phyloP scores from a whole-genome alignment of 352 stramenopile species.

The Bremia lactucae region DNA sequence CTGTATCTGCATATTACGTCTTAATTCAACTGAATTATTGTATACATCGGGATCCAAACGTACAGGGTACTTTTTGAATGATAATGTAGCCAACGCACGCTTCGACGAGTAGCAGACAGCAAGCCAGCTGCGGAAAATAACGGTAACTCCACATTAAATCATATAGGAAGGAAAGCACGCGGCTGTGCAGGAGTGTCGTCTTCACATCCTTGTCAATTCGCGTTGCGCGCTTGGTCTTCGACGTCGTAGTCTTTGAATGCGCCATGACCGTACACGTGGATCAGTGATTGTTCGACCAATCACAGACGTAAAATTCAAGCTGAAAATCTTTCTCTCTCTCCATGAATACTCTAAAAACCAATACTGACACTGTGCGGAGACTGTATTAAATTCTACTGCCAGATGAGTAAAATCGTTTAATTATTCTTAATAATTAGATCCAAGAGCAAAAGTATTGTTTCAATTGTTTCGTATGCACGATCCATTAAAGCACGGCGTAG shows the following conservation, averaged over 20 bases:
- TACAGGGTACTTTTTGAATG: slow-evolving; percentile 64
- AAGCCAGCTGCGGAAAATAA: slow-evolving; percentile 61
- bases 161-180: slow-evolving; percentile 63
- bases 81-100: slow-evolving; percentile 59
- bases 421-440: no score
- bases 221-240: slow-evolving; percentile 30
- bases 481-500: no score
- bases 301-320: no score
- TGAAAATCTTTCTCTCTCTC: no score
- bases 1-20: slow-evolving; percentile 68
- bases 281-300: no score
- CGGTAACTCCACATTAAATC: slow-evolving; percentile 84
- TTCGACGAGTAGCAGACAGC: slow-evolving; percentile 43
- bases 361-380: no score
- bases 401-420: no score
- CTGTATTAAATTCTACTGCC: no score
- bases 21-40: neutral
- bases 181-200: slow-evolving; percentile 58
- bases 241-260: slow-evolving; percentile 17
- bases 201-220: slow-evolving; percentile 84
- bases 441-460: no score
- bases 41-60: neutral
- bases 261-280: slow-evolving; percentile 10
- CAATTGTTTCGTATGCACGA: no score
- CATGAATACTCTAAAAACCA: no score